These are phyloP conservation scores for Mimosa pudica DNA, from an alignment of 306 rosid species.

Conservation along the genomic window DNA sequence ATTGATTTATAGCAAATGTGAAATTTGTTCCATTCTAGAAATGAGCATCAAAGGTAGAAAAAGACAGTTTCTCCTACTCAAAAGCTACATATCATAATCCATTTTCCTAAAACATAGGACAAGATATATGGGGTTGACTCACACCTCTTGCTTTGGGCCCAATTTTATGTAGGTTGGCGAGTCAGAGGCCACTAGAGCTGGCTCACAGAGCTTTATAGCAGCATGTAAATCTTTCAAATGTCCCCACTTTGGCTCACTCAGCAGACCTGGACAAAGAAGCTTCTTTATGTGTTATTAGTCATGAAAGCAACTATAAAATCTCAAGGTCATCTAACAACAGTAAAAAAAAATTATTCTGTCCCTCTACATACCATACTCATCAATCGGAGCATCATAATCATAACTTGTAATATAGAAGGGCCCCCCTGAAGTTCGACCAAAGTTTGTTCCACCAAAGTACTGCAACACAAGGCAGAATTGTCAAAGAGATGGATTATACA, in stretches of 20 bases:
- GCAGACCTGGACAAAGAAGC: slow-evolving; percentile 62
- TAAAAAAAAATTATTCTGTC: slow-evolving; percentile 6
- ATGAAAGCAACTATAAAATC: slow-evolving; percentile 33
- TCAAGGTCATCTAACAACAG: slow-evolving; percentile 24
- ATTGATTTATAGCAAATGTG: background rate
- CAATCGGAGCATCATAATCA: slow-evolving; percentile 97
- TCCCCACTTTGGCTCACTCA: slow-evolving; percentile 95
- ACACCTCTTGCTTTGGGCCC: slow-evolving; percentile 96
- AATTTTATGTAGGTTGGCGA: slow-evolving; percentile 73
- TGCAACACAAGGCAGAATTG: slow-evolving; percentile 48
- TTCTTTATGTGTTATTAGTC: slow-evolving; percentile 22
- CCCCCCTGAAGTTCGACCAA: slow-evolving; percentile 96
- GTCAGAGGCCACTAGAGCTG: slow-evolving; percentile 82
- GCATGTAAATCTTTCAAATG: slow-evolving; percentile 94
- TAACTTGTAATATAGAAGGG: slow-evolving; percentile 95
- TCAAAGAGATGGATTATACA: slow-evolving; percentile 40
- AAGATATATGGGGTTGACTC: slow-evolving; percentile 30
- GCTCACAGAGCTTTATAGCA: slow-evolving; percentile 91
- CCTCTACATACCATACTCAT: slow-evolving; percentile 80
- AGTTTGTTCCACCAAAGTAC: slow-evolving; percentile 98
- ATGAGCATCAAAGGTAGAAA: background rate
- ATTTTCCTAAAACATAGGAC: background rate
- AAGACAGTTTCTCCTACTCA: slow-evolving; percentile 1
- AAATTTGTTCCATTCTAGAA: background rate
- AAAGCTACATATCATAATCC: background rate